These are phyloP conservation scores for Globisporangium nunn DNA, from an alignment of 352 stramenopile genomes.

Conservation along the genomic window DNA sequence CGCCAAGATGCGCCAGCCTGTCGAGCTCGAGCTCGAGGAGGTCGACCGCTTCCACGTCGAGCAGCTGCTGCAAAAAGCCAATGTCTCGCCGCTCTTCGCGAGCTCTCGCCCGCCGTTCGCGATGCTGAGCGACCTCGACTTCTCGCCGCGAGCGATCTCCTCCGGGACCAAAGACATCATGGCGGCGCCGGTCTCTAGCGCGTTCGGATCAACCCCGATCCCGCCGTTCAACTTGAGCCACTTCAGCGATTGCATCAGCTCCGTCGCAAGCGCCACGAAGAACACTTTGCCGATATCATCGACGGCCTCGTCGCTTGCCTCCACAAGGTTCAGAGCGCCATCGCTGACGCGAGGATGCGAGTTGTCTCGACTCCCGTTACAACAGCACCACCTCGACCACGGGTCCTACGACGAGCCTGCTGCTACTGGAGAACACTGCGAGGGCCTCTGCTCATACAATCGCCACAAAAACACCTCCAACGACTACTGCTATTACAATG, in stretches of 20 bases:
- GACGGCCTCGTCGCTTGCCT: background rate
- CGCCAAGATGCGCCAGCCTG: slow-evolving; percentile 10
- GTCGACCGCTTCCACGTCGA: slow-evolving; percentile 21
- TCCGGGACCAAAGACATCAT: background rate
- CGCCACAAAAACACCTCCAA: background rate
- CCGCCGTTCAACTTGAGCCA: slow-evolving; percentile 1
- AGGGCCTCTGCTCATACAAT: background rate
- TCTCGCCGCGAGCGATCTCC: slow-evolving; percentile 17
- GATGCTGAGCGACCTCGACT: slow-evolving; percentile 31
- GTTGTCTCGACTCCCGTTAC: background rate
- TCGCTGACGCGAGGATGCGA: background rate
- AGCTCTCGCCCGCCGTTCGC: slow-evolving; percentile 14
- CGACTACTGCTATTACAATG: background rate
- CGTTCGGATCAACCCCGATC: background rate
- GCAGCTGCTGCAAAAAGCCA: slow-evolving; percentile 20
- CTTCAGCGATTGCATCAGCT: background rate
- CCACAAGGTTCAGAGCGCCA: background rate
- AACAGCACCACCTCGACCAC: background rate
- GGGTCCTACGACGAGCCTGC: background rate
- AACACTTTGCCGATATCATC: background rate
- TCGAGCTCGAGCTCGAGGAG: slow-evolving; percentile 34
- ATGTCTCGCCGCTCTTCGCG: slow-evolving; percentile 32
- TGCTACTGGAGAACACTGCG: background rate
- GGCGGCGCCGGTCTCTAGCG: background rate
- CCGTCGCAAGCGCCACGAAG: background rate